Conservation (phyloP, 805 yeast genomes). For the Candida silvatica region DNA sequence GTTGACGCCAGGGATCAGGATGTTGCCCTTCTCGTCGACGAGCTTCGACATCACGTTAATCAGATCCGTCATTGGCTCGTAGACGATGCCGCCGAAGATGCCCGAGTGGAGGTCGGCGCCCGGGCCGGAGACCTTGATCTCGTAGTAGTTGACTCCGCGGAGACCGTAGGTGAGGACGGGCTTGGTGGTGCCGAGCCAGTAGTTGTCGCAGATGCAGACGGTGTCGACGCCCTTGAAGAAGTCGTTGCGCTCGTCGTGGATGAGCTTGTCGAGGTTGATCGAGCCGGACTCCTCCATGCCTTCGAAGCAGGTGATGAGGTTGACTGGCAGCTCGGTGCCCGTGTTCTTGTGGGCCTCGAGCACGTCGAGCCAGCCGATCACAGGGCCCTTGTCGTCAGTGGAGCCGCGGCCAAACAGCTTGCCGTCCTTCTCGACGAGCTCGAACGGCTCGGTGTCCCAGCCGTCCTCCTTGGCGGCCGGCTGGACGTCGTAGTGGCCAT, state of each 20-base stretch:
- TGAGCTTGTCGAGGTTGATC: slow-evolving; percentile 77
- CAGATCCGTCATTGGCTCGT: slow-evolving; percentile 96
- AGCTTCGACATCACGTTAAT: slow-evolving; percentile 66
- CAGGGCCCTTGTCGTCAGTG: slow-evolving; percentile 98
- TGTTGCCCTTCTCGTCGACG: slow-evolving; percentile 77
- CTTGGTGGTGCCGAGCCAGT: slow-evolving; percentile 96
- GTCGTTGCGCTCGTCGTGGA: slow-evolving; percentile 64
- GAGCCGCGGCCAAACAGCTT: slow-evolving; percentile 88
- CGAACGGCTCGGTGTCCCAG: slow-evolving; percentile 91
- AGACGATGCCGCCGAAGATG: slow-evolving; percentile 92
- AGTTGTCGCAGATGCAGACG: slow-evolving; percentile 93
- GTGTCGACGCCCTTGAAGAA: slow-evolving; percentile 90
- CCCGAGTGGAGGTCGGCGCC: slow-evolving; percentile 97
- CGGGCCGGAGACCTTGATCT: slow-evolving; percentile 77
- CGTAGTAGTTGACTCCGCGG: slow-evolving; percentile 94
- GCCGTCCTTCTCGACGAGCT: slow-evolving; percentile 57
- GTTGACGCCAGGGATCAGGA: slow-evolving; percentile 76
- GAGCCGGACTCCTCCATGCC: slow-evolving; percentile 99
- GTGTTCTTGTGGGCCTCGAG: slow-evolving; percentile 84
- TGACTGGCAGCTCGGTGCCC: slow-evolving; percentile 87
- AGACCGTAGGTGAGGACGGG: slow-evolving; percentile 97
- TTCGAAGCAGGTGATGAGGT: slow-evolving; percentile 87
- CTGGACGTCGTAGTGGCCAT: slow-evolving; percentile 98
- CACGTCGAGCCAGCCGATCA: slow-evolving; percentile 91
- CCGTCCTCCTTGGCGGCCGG: slow-evolving; percentile 93